Percentiles rank a stretch among this genome's conserved stretches.
Evolutionary conservation across 176 grass and related monocot species (phyloP).

Genomic region (Rhynchospora pubera): DNA sequence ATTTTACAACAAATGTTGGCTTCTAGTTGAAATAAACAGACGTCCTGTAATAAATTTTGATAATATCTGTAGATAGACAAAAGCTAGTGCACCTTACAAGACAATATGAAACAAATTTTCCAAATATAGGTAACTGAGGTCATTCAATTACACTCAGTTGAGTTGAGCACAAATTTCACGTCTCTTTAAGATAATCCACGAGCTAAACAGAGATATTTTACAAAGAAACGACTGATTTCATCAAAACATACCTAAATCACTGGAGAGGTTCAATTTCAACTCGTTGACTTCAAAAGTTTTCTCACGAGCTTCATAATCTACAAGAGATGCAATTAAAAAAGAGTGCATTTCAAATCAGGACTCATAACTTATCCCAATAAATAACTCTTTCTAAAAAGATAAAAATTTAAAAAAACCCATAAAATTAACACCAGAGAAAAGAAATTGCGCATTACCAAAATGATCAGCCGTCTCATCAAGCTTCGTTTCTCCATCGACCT

Average conservation of each 20-base stretch:
- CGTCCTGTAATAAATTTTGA: not conserved
- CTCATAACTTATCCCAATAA: not conserved
- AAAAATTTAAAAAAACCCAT: not conserved
- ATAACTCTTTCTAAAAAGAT: not conserved
- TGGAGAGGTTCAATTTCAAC: not conserved
- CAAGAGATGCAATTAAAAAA: not conserved
- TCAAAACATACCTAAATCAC: not conserved
- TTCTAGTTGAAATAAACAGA: constrained; percentile 1
- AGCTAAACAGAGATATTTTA: not conserved
- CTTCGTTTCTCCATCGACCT: not conserved
- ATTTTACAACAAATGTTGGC: not conserved
- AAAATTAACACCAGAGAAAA: constrained; percentile 26
- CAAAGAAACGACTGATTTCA: not conserved
- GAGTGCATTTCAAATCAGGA: not conserved
- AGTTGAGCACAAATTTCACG: not conserved
- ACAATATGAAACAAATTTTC: not conserved
- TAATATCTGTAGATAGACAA: not conserved
- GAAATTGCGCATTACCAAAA: not conserved
- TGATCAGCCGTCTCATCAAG: not conserved
- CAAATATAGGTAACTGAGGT: not conserved
- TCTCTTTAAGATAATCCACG: not conserved
- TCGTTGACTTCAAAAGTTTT: constrained; percentile 1
- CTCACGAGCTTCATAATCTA: not conserved
- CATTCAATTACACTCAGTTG: not conserved
- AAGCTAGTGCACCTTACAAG: not conserved